phyloP scores from a whole-genome alignment of 306 rosid genomes.

The Cucurbita maxima region DNA sequence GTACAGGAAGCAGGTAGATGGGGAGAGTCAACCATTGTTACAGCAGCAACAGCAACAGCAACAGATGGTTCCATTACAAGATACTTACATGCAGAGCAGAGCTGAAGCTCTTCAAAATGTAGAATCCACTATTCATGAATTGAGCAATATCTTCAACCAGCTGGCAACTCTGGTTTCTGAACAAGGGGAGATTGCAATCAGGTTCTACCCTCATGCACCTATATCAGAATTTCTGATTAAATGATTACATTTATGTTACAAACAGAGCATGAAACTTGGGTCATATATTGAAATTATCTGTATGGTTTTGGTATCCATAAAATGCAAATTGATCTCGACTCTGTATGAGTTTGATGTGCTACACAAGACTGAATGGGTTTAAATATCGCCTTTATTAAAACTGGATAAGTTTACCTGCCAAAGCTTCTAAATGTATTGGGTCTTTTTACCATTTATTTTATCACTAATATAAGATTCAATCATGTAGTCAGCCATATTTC shows the following conservation, averaged over 20 bases:
- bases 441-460: neutral
- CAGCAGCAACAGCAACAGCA: slow-evolving; percentile 65
- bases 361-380: neutral
- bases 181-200: slow-evolving; percentile 94
- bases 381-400: neutral
- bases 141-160: slow-evolving; percentile 87
- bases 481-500: neutral
- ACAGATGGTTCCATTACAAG: slow-evolving; percentile 78
- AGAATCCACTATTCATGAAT: slow-evolving; percentile 93
- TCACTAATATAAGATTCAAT: neutral
- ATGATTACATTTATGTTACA: neutral
- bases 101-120: slow-evolving; percentile 97
- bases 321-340: neutral
- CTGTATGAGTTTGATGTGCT: neutral
- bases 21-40: slow-evolving; percentile 76
- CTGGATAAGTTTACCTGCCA: neutral
- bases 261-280: neutral
- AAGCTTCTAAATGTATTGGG: neutral
- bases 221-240: neutral
- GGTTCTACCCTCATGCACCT: slow-evolving; percentile 29
- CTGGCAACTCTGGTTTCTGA: slow-evolving; percentile 91
- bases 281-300: neutral
- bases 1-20: slow-evolving; percentile 64
- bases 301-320: neutral
- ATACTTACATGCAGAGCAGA: slow-evolving; percentile 90